phyloP scores from a whole-genome alignment of 257 asterid genomes.

The Capsicum baccatum region DNA sequence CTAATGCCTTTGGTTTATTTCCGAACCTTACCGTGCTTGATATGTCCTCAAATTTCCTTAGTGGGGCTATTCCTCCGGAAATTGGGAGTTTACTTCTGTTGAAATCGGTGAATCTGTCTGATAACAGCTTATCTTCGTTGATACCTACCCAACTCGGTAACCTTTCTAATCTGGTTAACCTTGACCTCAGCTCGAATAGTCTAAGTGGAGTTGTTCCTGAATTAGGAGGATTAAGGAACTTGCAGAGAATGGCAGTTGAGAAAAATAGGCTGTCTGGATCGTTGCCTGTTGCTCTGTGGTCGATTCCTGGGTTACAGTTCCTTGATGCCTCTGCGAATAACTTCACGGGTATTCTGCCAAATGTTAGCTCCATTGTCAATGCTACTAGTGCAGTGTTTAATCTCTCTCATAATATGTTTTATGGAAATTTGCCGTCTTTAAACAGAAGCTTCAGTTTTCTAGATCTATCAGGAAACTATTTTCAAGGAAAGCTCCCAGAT shows the following conservation, averaged over 20 bases:
- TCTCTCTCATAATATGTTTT: constrained; percentile 70
- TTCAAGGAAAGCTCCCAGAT: constrained; percentile 71
- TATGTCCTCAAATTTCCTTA: constrained; percentile 68
- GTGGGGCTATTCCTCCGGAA: constrained; percentile 63
- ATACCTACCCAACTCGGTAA: constrained; percentile 80
- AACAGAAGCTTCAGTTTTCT: constrained; percentile 54
- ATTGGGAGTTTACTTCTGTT: constrained; percentile 65
- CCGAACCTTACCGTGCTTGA: constrained; percentile 65
- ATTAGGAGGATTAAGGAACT: constrained; percentile 61
- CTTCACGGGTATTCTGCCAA: constrained; percentile 71
- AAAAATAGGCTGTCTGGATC: constrained; percentile 62
- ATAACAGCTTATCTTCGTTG: constrained; percentile 70
- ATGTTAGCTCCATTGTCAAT: constrained; percentile 43
- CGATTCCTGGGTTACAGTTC: constrained; percentile 60
- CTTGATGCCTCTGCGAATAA: constrained; percentile 80
- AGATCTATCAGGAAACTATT: constrained; percentile 76
- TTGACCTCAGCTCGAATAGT: constrained; percentile 78
- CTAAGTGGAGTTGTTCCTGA: constrained; percentile 64
- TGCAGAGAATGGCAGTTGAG: constrained; percentile 56
- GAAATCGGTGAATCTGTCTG: constrained; percentile 69
- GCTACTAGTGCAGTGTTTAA: constrained; percentile 51
- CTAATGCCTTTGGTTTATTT: constrained; percentile 45
- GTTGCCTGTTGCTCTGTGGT: constrained; percentile 67
- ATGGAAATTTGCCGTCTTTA: constrained; percentile 69
- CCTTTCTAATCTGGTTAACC: constrained; percentile 69